A percentile compares a stretch with the other conserved stretches of the same genome.
Evolutionary conservation across 2,329 filamentous ascomycete genomes (phyloP).

Genomic region (Phoma sp.): DNA sequence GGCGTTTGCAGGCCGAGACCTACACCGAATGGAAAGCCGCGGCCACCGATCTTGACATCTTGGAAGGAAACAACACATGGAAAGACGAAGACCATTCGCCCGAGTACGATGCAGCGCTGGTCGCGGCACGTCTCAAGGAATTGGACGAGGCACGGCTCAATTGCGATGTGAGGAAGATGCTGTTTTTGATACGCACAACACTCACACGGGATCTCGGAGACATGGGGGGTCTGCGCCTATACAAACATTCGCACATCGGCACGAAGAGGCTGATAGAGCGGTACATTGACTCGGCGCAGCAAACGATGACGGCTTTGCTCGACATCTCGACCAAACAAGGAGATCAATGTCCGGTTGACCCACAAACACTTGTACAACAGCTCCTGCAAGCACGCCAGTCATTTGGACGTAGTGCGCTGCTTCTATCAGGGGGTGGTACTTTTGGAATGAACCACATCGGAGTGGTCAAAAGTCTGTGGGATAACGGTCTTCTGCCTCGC

Average conservation of each 20-base stretch:
- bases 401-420: slow-evolving; percentile 81
- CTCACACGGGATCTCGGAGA: slow-evolving; percentile 81
- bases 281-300: slow-evolving; percentile 80
- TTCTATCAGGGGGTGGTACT: slow-evolving; percentile 84
- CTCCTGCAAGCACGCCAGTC: slow-evolving; percentile 76
- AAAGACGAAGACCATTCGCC: slow-evolving; percentile 70
- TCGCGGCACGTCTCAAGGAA: slow-evolving; percentile 72
- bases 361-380: slow-evolving; percentile 68
- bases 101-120: slow-evolving; percentile 74
- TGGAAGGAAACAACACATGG: slow-evolving; percentile 84
- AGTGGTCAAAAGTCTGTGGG: slow-evolving; percentile 80
- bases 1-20: slow-evolving; percentile 63
- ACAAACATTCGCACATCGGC: slow-evolving; percentile 82
- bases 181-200: slow-evolving; percentile 79
- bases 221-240: slow-evolving; percentile 83
- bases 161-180: slow-evolving; percentile 76
- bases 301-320: slow-evolving; percentile 75
- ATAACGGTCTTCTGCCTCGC: slow-evolving; percentile 75
- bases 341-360: slow-evolving; percentile 60
- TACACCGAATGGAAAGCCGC: slow-evolving; percentile 76
- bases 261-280: slow-evolving; percentile 87
- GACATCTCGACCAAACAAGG: slow-evolving; percentile 62
- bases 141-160: slow-evolving; percentile 75
- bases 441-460: slow-evolving; percentile 94
- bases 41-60: slow-evolving; percentile 75